These are phyloP conservation scores for Eucalyptus virginea DNA, from an alignment of 345 rosid genomes.

Conservation along the genomic window DNA sequence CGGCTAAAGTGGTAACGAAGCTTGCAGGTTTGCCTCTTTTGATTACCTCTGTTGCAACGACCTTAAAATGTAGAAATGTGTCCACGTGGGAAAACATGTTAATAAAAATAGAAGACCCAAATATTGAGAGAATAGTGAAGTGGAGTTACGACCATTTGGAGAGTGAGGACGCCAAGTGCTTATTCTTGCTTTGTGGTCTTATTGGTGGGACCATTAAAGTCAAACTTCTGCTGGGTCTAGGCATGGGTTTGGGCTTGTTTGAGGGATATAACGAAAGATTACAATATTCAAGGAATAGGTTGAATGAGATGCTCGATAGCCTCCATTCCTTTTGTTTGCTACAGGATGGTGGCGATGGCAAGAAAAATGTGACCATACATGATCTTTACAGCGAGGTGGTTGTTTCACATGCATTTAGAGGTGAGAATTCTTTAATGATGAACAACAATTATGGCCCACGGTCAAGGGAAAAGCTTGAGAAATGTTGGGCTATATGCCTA, in stretches of 20 bases:
- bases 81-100: neutral
- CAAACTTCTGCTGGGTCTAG: neutral
- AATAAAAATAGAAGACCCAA: neutral
- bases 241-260: neutral
- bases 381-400: too few relatives aligned
- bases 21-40: neutral
- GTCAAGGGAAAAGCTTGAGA: too few relatives aligned
- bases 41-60: neutral
- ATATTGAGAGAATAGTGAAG: neutral
- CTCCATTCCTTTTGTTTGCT: neutral
- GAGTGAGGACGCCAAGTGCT: neutral
- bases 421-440: too few relatives aligned
- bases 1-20: neutral
- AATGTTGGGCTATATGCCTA: too few relatives aligned
- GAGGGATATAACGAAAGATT: neutral
- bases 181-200: neutral
- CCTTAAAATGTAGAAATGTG: neutral
- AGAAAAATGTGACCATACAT: too few relatives aligned
- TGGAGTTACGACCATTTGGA: neutral
- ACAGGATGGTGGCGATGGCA: too few relatives aligned
- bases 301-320: accelerated
- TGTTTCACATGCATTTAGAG: too few relatives aligned
- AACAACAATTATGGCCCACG: too few relatives aligned
- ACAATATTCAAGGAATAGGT: accelerated
- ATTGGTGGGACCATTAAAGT: neutral